Conservation (phyloP, 108 stramenopile species). For the Pseudonitzschia pungens region DNA sequence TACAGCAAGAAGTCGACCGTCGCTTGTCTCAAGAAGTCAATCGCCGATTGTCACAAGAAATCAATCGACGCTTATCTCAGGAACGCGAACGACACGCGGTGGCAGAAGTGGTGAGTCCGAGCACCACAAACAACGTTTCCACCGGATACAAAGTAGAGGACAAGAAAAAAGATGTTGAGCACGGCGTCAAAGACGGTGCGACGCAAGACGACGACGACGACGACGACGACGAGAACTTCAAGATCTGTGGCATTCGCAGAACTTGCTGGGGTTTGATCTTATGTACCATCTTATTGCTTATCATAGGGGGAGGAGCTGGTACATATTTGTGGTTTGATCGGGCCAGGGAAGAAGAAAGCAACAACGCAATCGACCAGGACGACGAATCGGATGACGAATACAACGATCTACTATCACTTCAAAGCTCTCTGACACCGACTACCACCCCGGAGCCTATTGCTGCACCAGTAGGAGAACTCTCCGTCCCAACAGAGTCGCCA, state of each 20-base stretch:
- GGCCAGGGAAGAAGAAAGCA: neutral
- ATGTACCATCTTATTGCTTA: neutral
- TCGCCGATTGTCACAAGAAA: conserved; percentile 10
- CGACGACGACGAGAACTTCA: conserved; percentile 9
- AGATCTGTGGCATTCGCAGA: conserved; percentile 17
- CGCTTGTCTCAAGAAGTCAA: conserved; percentile 7
- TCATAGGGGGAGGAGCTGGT: neutral
- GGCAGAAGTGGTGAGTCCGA: neutral
- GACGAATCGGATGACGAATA: neutral
- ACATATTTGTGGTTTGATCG: conserved; percentile 12
- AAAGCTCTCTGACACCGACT: no score
- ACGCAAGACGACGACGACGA: neutral
- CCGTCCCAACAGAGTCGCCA: neutral
- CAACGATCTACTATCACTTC: no score
- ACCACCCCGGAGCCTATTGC: neutral
- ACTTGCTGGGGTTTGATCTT: conserved; percentile 19
- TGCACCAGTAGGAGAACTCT: neutral
- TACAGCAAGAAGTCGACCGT: conserved; percentile 17
- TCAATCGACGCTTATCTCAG: conserved; percentile 2
- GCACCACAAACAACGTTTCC: neutral
- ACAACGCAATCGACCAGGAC: neutral
- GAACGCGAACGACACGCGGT: conserved; percentile 6
- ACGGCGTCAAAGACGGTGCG: neutral
- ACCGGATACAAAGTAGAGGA: neutral
- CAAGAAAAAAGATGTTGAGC: neutral